These are phyloP conservation scores for Epichloe glyceriae DNA, from an alignment of 2,329 filamentous ascomycete species.

Conservation along the genomic window DNA sequence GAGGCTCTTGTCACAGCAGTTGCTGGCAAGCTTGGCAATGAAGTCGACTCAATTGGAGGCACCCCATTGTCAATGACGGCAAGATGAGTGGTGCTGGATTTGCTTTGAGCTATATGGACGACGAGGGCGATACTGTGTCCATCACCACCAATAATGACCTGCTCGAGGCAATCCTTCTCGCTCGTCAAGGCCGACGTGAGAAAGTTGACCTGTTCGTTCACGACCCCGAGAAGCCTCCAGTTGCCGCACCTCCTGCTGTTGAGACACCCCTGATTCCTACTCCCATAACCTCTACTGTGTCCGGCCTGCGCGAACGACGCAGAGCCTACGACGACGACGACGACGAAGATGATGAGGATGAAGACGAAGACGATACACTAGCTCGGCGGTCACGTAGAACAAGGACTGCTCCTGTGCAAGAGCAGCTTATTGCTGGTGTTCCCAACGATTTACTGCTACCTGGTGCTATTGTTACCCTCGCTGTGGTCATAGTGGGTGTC, in stretches of 20 bases:
- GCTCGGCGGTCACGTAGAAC: slow-evolving; percentile 31
- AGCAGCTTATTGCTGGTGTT: slow-evolving; percentile 79
- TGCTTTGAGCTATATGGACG: slow-evolving; percentile 88
- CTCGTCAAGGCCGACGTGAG: slow-evolving; percentile 63
- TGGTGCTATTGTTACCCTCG: slow-evolving; percentile 88
- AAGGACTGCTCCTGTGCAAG: slow-evolving; percentile 34
- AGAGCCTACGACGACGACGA: slow-evolving; percentile 37
- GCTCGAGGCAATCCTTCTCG: slow-evolving; percentile 75
- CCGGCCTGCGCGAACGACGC: slow-evolving; percentile 37
- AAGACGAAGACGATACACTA: slow-evolving; percentile 37
- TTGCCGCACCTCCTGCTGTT: slow-evolving; percentile 44
- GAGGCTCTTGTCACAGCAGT: slow-evolving; percentile 66
- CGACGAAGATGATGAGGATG: slow-evolving; percentile 37
- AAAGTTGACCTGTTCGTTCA: slow-evolving; percentile 98
- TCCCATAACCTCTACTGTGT: slow-evolving; percentile 34
- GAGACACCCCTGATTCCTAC: slow-evolving; percentile 29
- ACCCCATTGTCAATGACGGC: slow-evolving; percentile 63
- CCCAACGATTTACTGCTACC: slow-evolving; percentile 90
- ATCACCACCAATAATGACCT: slow-evolving; percentile 94
- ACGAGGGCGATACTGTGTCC: slow-evolving; percentile 91
- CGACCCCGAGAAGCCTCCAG: slow-evolving; percentile 77
- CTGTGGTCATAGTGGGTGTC: slow-evolving; percentile 84
- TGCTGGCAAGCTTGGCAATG: slow-evolving; percentile 68
- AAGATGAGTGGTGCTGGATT: slow-evolving; percentile 67
- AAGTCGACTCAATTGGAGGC: slow-evolving; percentile 76